These are phyloP conservation scores for Aspergillus thermomutatus DNA, from an alignment of 2,329 filamentous ascomycete species.

Conservation along the genomic window DNA sequence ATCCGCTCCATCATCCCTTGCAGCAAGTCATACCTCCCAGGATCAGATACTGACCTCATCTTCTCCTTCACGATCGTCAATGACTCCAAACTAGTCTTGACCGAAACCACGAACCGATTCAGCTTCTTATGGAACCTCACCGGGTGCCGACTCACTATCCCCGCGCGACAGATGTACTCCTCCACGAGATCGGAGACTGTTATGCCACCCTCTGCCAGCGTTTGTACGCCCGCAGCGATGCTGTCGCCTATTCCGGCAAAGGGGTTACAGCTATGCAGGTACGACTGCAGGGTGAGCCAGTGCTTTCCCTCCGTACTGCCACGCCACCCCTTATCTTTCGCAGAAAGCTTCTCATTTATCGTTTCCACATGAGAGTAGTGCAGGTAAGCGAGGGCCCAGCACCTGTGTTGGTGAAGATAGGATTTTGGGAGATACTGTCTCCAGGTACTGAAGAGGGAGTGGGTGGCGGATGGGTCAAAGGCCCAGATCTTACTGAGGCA, in stretches of 20 bases:
- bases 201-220: not conserved
- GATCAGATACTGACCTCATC: not conserved
- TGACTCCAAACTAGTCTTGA: not conserved
- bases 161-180: conserved; percentile 5
- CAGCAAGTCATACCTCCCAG: not conserved
- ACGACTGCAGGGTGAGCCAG: conserved; percentile 2
- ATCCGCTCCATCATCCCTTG: not conserved
- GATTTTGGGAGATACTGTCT: conserved; percentile 11
- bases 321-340: not conserved
- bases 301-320: conserved; percentile 7
- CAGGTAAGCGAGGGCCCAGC: conserved; percentile 12
- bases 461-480: conserved; percentile 4
- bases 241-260: not conserved
- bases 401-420: conserved; percentile 12
- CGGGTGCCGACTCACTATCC: conserved; percentile 3
- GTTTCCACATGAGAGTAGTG: conserved; percentile 2
- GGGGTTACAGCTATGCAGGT: not conserved
- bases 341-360: conserved; percentile 6
- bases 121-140: not conserved
- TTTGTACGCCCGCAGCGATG: not conserved
- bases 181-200: conserved; percentile 2
- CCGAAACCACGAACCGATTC: not conserved
- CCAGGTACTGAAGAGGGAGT: conserved; percentile 10
- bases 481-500: conserved; percentile 11
- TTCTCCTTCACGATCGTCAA: not conserved